Evolutionary conservation across 1,139 yeast species (phyloP), one percentile per base, ranked within the genome.

Genomic region (Hyphopichia khmerensis): DNA sequence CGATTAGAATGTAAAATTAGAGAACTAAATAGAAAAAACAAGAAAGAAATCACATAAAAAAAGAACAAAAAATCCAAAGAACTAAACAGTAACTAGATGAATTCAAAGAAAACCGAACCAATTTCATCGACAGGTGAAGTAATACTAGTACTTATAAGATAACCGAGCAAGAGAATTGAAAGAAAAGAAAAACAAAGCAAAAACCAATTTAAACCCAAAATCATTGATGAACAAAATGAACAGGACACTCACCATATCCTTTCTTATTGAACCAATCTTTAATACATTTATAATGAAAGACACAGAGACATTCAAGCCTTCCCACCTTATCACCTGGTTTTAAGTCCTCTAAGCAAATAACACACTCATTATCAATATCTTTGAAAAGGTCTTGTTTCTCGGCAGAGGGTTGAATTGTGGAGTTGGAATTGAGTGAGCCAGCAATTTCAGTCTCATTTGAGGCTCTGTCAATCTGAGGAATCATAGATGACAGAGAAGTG

Each of bases 311-410:
- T 61, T 93, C 99, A 43, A 95, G 67, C 33, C 99, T 69, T 0
- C 96, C 98, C 14, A 95, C 95, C 55, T 84, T 84, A 45, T 90
- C 95, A 3, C 96, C 96, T 0, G 90, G 88, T 41, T 68, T 68
- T 59, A 91, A 79, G 29, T 87, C 96, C 57, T 93, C 99, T 50
- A 91, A 79, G 60, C 99, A 93, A 34, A 93, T 91, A 9, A 90
- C 93, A 63, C 99, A 93, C 59, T 93, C 99, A 37, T 75, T 74
- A 33, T 76, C 82, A 31, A 67, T 60, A 27, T 26, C 39, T 17
- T 16, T 18, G 16, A 36, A 18, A 6, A 19, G 7, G 4, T 58
- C 53, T n/a, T 47, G 62, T 47, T 51, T 62, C 46, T 62, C 66
- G 8, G 48, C 47, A 4, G 48, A 47, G 24, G 52, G 56, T n/a